Conservation (phyloP, 73 alveolate species). For the Blepharisma stoltei region DNA sequence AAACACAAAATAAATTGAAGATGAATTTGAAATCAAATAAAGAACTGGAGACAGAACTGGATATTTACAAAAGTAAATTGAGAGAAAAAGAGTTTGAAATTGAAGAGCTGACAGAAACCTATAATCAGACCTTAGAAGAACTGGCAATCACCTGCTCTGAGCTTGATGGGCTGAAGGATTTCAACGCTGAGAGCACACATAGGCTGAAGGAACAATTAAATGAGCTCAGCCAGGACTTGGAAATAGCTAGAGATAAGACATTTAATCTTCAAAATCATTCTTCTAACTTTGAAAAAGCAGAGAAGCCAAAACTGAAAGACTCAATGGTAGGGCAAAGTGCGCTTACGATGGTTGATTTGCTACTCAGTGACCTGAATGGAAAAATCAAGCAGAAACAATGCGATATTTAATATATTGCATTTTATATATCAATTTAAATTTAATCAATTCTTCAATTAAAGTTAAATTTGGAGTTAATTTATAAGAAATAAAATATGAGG, state of each 20-base stretch:
- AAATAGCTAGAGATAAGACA: neutral
- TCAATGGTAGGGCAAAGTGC: no score
- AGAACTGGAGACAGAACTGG: slow-evolving; percentile 21
- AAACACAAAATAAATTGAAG: neutral
- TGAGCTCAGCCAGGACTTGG: neutral
- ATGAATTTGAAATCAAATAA: neutral
- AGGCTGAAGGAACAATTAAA: slow-evolving; percentile 17
- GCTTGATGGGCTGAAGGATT: slow-evolving; percentile 6
- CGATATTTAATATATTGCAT: no score
- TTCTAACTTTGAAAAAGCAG: no score
- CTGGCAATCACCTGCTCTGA: slow-evolving; percentile 23
- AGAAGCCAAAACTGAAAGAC: no score
- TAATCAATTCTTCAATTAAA: no score
- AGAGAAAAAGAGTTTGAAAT: slow-evolving; percentile 21
- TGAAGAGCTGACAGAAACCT: neutral
- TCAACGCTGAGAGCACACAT: slow-evolving; percentile 19
- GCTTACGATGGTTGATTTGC: no score
- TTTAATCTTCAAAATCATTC: no score
- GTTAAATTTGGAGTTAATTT: no score
- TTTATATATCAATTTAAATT: no score
- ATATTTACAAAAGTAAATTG: neutral
- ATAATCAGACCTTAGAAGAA: slow-evolving; percentile 3
- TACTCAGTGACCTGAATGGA: no score
- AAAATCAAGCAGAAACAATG: no score
- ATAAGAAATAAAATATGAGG: no score